Base-by-base conservation (phyloP, 345 rosid genomes). In the Cardamine resedifolia region DNA sequence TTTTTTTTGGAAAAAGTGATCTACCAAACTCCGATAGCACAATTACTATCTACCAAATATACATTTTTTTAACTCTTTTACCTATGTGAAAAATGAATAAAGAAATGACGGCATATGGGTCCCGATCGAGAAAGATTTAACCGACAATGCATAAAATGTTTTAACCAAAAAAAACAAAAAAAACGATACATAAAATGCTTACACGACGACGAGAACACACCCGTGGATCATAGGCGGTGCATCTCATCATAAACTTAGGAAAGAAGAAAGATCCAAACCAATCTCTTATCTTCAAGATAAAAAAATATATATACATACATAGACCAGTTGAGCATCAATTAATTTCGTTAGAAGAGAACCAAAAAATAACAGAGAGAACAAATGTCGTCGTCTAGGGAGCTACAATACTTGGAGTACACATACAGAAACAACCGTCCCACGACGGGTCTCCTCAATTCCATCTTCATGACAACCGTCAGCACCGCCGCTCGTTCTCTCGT, bases 391-490 rank as follows among this genome's bases (percentile, higher is more conserved):
- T 64, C 80, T 2, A 77, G 59, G 70, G 80, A 77, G 67, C 72
- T 77, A 56, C 80, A 71, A 65, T 77, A 77, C 68, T 65, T 77
- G 75, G 76, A 77, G 57, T 71, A 71, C 63, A 77, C 76, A 5
- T 77, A 77, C 51, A 64, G 80, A 5, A 77, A 77, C 80, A 77
- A 77, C 34, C 80, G 76, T 70, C 80, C 80, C 38, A 71, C 80
- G 39, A 77, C 90, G 7, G 67, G 81, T 48, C 74, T 87, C 52
- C 58, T 87, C 66, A 82, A 84, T 79, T 76, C 83, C 33, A 66
- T 87, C 59, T 85, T 89, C 86, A 87, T 80, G 83, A 81, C 88
- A 45, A 87, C 90, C 7, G 82, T 85, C 61, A 88, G 84, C 83
- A 70, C 71, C 41, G 96, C 93, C 0, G 82, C 87, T 8, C 86